Conservation (phyloP, 2,329 filamentous ascomycete genomes). For the Plenodomus lindquistii region DNA sequence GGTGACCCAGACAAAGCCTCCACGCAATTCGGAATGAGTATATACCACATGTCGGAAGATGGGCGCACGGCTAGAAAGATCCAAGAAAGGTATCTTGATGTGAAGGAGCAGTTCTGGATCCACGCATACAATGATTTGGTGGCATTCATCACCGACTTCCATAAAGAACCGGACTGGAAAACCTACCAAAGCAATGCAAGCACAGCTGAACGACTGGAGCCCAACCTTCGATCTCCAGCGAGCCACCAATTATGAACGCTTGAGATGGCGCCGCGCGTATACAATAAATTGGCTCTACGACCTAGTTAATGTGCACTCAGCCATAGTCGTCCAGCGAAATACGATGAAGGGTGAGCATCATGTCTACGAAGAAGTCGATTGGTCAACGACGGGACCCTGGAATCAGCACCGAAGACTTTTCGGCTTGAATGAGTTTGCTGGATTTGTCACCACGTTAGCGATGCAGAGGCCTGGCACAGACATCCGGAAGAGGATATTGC, state of each 20-base stretch:
- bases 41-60: slow-evolving; percentile 19
- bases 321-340: slow-evolving; percentile 47
- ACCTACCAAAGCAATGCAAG: slow-evolving; percentile 52
- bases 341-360: slow-evolving; percentile 41
- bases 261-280: slow-evolving; percentile 54
- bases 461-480: slow-evolving; percentile 50
- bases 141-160: slow-evolving; percentile 54
- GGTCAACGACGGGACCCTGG: slow-evolving; percentile 48
- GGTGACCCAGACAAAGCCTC: slow-evolving; percentile 47
- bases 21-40: slow-evolving; percentile 44
- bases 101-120: slow-evolving; percentile 52
- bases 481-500: slow-evolving; percentile 48
- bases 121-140: slow-evolving; percentile 50
- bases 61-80: slow-evolving; percentile 12
- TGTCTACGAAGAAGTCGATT: slow-evolving; percentile 46
- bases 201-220: slow-evolving; percentile 48
- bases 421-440: slow-evolving; percentile 54
- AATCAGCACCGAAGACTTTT: slow-evolving; percentile 46
- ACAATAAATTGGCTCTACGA: slow-evolving; percentile 60
- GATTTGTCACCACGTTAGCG: slow-evolving; percentile 49
- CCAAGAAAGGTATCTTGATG: slow-evolving; percentile 35
- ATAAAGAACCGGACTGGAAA: slow-evolving; percentile 51
- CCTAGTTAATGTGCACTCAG: slow-evolving; percentile 53
- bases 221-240: slow-evolving; percentile 45
- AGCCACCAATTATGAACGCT: slow-evolving; percentile 46